Conservation (phyloP, 2,329 filamentous ascomycete species). For the Septoria linicola region DNA sequence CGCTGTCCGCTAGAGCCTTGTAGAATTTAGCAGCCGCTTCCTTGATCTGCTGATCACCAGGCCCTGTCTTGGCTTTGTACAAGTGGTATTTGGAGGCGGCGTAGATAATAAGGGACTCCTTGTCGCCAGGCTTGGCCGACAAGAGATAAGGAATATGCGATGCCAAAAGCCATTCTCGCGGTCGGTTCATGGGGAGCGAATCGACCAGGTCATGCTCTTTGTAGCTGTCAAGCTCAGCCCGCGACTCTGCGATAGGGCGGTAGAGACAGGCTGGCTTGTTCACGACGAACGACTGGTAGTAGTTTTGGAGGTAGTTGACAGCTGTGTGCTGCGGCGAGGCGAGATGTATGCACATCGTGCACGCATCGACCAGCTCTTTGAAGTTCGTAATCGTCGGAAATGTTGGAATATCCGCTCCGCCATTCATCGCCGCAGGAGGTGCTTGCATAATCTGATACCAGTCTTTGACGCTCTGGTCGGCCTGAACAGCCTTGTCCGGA, state of each 20-base stretch:
- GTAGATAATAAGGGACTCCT: slow-evolving; percentile 24
- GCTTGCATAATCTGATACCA: slow-evolving; percentile 46
- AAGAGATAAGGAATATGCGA: slow-evolving; percentile 48
- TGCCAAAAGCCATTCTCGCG: slow-evolving; percentile 48
- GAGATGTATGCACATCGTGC: slow-evolving; percentile 56
- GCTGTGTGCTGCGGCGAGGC: slow-evolving; percentile 53
- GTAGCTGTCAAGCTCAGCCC: slow-evolving; percentile 19
- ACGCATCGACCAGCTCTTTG: slow-evolving; percentile 45
- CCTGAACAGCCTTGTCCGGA: slow-evolving; percentile 30
- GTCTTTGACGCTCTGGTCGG: slow-evolving; percentile 39
- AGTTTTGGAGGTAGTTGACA: slow-evolving; percentile 55
- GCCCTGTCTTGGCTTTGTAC: slow-evolving; percentile 19
- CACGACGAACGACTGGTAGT: slow-evolving; percentile 51
- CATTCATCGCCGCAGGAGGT: slow-evolving; percentile 16
- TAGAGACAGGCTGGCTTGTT: slow-evolving; percentile 47
- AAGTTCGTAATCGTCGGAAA: slow-evolving; percentile 48
- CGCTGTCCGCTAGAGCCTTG: slow-evolving; percentile 20
- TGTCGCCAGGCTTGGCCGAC: slow-evolving; percentile 21
- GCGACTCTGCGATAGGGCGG: slow-evolving; percentile 31
- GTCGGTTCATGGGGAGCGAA: slow-evolving; percentile 46
- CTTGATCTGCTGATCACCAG: slow-evolving; percentile 16
- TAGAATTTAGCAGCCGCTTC: slow-evolving; percentile 23
- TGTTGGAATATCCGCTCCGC: slow-evolving; percentile 41
- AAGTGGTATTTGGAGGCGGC: slow-evolving; percentile 23
- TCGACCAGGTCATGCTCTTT: slow-evolving; percentile 40